Evolutionary conservation across 148 eudicot genomes (phyloP).

Genomic region (Selenicereus undatus): DNA sequence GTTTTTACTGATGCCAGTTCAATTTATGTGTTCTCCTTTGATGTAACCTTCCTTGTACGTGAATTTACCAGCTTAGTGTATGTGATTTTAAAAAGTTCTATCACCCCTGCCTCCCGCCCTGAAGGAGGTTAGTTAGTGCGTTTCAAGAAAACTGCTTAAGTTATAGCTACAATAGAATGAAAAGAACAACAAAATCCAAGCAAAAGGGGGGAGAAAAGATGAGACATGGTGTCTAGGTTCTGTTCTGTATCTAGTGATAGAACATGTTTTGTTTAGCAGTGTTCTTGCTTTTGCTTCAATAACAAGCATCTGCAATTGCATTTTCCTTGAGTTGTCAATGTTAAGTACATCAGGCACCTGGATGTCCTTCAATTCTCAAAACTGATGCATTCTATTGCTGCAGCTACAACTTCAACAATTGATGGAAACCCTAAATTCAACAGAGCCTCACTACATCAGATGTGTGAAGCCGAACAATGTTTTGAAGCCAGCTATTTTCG

Average conservation of each 20-base stretch:
- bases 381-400: conserved; percentile 25
- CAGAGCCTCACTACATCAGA: conserved; percentile 99
- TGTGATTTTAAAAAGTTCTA: background rate
- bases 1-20: background rate
- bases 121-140: background rate
- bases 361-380: conserved; percentile 9
- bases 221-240: background rate
- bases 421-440: conserved; percentile 92
- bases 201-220: background rate
- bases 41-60: background rate
- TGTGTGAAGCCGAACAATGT: conserved; percentile 98
- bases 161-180: background rate
- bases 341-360: background rate
- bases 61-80: background rate
- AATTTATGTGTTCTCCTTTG: background rate
- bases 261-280: background rate
- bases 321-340: background rate
- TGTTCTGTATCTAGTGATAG: background rate
- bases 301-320: background rate
- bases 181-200: background rate
- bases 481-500: conserved; percentile 93
- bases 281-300: background rate
- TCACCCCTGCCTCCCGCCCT: background rate
- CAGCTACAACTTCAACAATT: conserved; percentile 98
- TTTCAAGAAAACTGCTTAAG: background rate